A percentile compares a stretch with the other conserved stretches of the same genome.
Conservation (phyloP, 225 moss, liverwort and hornwort species). For the Rhytidiadelphus loreus region DNA sequence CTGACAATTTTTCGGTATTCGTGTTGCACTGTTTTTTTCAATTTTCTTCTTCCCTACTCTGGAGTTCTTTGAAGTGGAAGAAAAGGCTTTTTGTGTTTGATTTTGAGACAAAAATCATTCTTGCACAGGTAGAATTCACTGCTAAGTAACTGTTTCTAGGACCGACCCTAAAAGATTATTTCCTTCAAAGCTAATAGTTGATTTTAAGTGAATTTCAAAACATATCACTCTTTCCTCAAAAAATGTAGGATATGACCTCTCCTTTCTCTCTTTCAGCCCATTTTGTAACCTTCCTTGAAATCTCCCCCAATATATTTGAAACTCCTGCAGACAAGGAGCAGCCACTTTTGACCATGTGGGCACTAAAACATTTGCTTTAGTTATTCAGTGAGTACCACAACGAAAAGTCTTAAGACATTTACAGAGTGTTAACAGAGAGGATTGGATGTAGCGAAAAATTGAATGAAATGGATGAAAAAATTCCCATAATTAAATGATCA, state of each 20-base stretch:
- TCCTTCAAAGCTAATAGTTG: background rate
- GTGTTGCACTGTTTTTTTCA: background rate
- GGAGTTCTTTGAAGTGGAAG: background rate
- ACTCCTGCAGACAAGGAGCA: background rate
- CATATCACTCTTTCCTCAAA: background rate
- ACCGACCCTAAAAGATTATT: background rate
- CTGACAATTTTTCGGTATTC: slow-evolving; percentile 6
- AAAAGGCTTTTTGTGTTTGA: background rate
- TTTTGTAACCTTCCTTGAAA: background rate
- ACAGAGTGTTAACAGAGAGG: background rate
- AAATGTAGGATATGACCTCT: background rate
- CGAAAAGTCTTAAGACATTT: background rate
- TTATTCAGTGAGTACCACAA: background rate
- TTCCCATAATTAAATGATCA: background rate
- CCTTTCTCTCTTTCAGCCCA: background rate
- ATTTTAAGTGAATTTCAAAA: background rate
- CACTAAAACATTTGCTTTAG: background rate
- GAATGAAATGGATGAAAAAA: background rate
- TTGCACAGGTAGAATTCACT: background rate
- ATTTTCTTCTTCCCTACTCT: background rate
- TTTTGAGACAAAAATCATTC: background rate
- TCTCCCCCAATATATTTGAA: background rate
- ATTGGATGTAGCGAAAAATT: background rate
- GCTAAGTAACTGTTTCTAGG: background rate
- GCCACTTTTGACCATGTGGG: background rate